Base-by-base conservation (phyloP, 2,329 filamentous ascomycete species). In the Aureobasidium musti region DNA sequence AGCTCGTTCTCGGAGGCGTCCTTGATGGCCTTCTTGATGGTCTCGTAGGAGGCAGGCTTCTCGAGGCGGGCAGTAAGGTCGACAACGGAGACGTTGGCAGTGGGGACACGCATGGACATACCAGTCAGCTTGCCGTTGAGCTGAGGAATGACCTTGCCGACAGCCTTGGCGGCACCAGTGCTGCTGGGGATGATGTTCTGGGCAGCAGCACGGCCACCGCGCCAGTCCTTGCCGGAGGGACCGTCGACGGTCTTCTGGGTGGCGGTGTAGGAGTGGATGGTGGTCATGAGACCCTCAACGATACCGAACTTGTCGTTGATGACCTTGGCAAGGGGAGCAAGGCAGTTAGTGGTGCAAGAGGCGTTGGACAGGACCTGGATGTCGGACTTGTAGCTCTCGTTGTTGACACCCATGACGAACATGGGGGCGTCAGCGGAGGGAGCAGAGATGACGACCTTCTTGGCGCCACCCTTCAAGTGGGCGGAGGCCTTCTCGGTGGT, bases 351-450 rank as follows among this genome's bases (percentile, higher is more conserved):
- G 82, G 95, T 99, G 92, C 95, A 98, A 75, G 95, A 98, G 76
- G 95, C 95, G 86, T 99, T 99, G 84, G 95, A 98, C 85, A 98
- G 91, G 81, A 99, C 89, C 76, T 92, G 84, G 81, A 95, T 87
- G 80, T 91, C 91, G 80, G 90, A 89, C 82, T 91, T 94, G 89
- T 98, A 98, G 76, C 82, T 86, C 81, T 93, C 87, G 84, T 98
- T 86, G 88, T 98, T 99, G 85, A 99, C 95, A 80, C 95, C 95
- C 89, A 97, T 96, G 80, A 99, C 95, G 88, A 96, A 99, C 95
- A 99, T 99, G 80, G 94, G 94, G 78, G 95, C 95, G 85, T 99
- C 95, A 74, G 91, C 90, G 70, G 91, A 96, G 77, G 91, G 91
- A 77, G 91, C 91, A 74, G 91, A 95, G 87, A 94, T 85, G 78